These are phyloP conservation scores for Betula pendula DNA, from an alignment of 306 rosid species.

Conservation along the genomic window DNA sequence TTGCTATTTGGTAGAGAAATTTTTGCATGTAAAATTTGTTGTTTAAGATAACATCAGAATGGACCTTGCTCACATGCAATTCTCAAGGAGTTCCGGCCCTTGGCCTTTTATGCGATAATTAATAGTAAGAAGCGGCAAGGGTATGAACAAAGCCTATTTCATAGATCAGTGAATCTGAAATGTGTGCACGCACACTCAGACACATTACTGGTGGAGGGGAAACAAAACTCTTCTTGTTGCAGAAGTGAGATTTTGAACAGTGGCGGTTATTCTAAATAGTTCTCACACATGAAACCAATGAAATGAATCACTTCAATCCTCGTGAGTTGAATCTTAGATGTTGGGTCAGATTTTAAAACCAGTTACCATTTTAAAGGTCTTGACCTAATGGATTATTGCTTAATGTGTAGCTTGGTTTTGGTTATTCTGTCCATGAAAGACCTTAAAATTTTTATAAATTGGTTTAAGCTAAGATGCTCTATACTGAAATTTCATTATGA, in stretches of 20 bases:
- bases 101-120: neutral
- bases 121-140: neutral
- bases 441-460: neutral
- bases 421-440: neutral
- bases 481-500: neutral
- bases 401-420: neutral
- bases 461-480: neutral
- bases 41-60: neutral
- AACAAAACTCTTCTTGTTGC: neutral
- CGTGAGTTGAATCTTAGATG: neutral
- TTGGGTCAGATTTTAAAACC: neutral
- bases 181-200: neutral
- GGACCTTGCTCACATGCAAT: neutral
- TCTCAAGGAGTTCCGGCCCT: neutral
- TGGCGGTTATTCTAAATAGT: neutral
- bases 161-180: neutral
- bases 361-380: neutral
- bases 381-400: neutral
- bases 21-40: neutral
- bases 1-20: constrained; percentile 1
- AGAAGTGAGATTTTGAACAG: neutral
- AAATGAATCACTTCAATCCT: neutral
- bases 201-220: neutral
- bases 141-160: neutral
- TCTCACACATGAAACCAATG: neutral